phyloP scores from a whole-genome alignment of 2,329 filamentous ascomycete species.

The Knufia fluminis region DNA sequence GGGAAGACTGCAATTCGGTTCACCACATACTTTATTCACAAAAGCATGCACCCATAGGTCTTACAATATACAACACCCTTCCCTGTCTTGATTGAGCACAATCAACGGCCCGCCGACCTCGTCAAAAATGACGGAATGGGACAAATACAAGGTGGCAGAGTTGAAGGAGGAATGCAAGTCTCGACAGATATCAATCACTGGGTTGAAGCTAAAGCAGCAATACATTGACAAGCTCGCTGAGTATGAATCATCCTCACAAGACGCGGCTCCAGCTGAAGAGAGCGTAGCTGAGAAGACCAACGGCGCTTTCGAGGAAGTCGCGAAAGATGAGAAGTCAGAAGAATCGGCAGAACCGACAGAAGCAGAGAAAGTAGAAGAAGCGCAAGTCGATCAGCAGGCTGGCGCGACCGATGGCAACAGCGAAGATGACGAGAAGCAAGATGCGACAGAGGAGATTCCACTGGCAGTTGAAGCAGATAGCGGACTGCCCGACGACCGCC shows the following conservation, averaged over 20 bases:
- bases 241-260: conserved; percentile 13
- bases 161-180: conserved; percentile 66
- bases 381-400: conserved; percentile 8
- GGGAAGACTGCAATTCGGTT: not conserved
- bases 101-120: too few species aligned
- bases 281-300: conserved; percentile 7
- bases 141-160: conserved; percentile 61
- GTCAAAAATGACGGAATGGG: conserved; percentile 42
- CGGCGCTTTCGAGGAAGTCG: conserved; percentile 24
- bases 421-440: not conserved
- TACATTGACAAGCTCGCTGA: conserved; percentile 55
- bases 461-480: not conserved
- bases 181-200: conserved; percentile 58
- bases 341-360: not conserved
- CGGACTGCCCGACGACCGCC: not conserved
- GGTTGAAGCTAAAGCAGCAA: conserved; percentile 58
- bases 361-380: conserved; percentile 11
- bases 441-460: not conserved
- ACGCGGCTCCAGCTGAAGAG: conserved; percentile 3
- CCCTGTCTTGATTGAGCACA: too few species aligned
- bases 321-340: conserved; percentile 25
- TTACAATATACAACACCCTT: too few species aligned
- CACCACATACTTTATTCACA: not conserved
- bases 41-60: too few species aligned
- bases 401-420: not conserved